Evolutionary conservation across 768 basidiomycete genomes (phyloP), one percentile per base, ranked within the genome.

Genomic region (Suillus tomentosus): DNA sequence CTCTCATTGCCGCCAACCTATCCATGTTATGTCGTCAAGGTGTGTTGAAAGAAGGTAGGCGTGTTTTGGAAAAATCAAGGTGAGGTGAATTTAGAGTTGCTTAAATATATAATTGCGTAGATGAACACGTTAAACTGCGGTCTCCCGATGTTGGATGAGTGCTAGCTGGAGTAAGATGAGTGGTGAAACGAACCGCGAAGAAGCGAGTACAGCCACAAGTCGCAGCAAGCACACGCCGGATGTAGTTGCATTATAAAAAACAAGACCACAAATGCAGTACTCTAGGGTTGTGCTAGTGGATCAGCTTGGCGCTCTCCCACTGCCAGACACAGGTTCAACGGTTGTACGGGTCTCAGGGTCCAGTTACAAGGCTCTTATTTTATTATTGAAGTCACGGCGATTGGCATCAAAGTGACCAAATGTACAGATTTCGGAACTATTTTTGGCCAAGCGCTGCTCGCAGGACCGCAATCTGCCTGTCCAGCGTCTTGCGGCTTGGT

Each of bases 1-100:
- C 91, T 80, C 92, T 86, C 87, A 91, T 86, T 67, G 90, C 91
- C 71, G 92, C 94, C 68, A 96, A 85, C 83, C 94, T 87, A 81
- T 96, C 94, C 85, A 94, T 87, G 68, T 63, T 69, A 39, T 56
- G 64, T 73, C 74, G 94, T 92, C 88, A 93, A 62, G 61, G 17
- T 90, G 69, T 70, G 76, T 68, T 64, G 59, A 64, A 68, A 73
- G 65, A 69, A 68, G 63, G 9, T 39, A 14, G 34, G 13, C 1
- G 55, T 24, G 55, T 1, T 5, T 54, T 36, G 34, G 3, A 54
- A 54, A 54, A 36, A 34, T 54, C 39, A 57, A 17, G 37, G 22
- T 57, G 9, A 24, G 22, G 15, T 57, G 22, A 40, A 17, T 15
- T 24, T 22, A 13, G 7, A 24, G 15, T 17, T 27, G 15, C 9